Evolutionary conservation across 1,284 basidiomycete genomes (phyloP).

Genomic region (Ceratobasidium sp.): DNA sequence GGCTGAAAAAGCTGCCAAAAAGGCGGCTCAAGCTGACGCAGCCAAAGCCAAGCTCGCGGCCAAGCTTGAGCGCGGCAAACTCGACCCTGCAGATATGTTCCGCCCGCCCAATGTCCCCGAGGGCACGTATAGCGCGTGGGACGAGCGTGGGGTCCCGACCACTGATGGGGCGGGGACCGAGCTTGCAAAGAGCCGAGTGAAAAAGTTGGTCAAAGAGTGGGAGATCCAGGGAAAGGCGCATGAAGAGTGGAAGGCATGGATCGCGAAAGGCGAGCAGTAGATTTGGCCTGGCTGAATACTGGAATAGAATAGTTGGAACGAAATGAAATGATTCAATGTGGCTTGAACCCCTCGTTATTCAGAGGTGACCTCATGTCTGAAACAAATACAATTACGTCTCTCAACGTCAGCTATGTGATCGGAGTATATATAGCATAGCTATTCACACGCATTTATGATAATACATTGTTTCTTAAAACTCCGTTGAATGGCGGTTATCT

Average conservation of each 20-base stretch:
- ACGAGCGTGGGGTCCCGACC: slow-evolving; percentile 86
- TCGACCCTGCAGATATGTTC: slow-evolving; percentile 85
- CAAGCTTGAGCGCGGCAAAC: slow-evolving; percentile 87
- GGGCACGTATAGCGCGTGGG: slow-evolving; percentile 82
- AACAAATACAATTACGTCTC: too few relatives aligned
- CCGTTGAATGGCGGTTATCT: too few relatives aligned
- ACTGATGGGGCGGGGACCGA: slow-evolving; percentile 88
- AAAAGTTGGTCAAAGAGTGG: slow-evolving; percentile 87
- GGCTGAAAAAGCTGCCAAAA: slow-evolving; percentile 85
- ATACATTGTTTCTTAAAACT: too few relatives aligned
- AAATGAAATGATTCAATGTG: too few relatives aligned
- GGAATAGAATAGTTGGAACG: too few relatives aligned
- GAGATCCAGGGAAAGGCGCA: slow-evolving; percentile 83
- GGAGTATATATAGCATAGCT: too few relatives aligned
- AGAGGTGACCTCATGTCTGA: too few relatives aligned
- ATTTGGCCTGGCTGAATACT: too few relatives aligned
- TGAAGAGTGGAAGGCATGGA: slow-evolving; percentile 68
- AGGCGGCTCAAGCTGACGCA: slow-evolving; percentile 79
- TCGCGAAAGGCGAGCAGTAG: too few relatives aligned
- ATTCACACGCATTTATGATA: too few relatives aligned
- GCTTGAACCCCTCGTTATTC: too few relatives aligned
- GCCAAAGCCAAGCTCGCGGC: slow-evolving; percentile 79
- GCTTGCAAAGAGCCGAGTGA: slow-evolving; percentile 84
- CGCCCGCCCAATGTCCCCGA: slow-evolving; percentile 81
- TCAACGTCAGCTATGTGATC: too few relatives aligned